These are phyloP conservation scores for Penicillium verrucosum DNA, from an alignment of 2,329 filamentous ascomycete species.

Conservation along the genomic window DNA sequence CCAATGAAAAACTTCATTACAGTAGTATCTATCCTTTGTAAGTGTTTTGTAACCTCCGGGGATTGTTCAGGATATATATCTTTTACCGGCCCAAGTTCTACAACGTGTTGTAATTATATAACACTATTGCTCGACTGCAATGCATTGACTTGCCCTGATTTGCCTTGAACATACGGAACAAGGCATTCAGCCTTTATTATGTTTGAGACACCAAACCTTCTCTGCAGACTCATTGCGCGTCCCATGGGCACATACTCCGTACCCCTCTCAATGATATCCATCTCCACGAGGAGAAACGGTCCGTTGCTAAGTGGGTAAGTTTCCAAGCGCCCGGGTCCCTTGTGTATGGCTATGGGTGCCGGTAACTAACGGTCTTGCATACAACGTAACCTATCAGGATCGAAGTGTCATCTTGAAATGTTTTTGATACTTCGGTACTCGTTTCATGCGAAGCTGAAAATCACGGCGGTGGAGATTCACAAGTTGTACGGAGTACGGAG, in stretches of 20 bases:
- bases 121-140: background rate
- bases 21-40: background rate
- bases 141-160: background rate
- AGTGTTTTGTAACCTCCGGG: background rate
- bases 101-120: background rate
- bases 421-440: background rate
- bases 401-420: background rate
- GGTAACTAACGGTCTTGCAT: background rate
- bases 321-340: background rate
- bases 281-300: background rate
- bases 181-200: background rate
- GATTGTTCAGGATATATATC: background rate
- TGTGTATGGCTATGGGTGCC: background rate
- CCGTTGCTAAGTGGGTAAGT: background rate
- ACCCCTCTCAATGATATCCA: background rate
- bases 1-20: background rate
- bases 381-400: background rate
- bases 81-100: background rate
- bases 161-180: background rate
- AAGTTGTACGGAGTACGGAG: background rate
- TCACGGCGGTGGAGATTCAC: background rate
- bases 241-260: background rate
- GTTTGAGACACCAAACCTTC: background rate
- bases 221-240: background rate
- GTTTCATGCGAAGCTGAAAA: background rate